phyloP scores from a whole-genome alignment of 2,329 filamentous ascomycete species.

The Rutstroemia sp. region DNA sequence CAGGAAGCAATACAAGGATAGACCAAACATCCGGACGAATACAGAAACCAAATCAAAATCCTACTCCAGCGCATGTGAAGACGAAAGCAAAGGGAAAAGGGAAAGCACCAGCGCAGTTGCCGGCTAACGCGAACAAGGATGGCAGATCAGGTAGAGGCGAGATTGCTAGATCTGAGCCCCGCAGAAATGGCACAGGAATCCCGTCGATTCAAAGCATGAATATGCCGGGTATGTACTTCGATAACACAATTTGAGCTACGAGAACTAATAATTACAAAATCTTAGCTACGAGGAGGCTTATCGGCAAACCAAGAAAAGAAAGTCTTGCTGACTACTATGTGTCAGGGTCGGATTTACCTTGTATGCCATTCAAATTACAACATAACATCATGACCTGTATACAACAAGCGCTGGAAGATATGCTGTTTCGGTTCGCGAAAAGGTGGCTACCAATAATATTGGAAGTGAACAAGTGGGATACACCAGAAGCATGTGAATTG shows the following conservation, averaged over 20 bases:
- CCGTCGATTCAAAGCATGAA: background rate
- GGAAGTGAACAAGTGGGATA: constrained; percentile 10
- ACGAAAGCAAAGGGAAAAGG: background rate
- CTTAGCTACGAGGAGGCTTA: background rate
- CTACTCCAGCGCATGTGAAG: background rate
- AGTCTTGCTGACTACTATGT: background rate
- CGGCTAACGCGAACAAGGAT: background rate
- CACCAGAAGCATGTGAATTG: constrained; percentile 14
- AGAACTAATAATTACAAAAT: background rate
- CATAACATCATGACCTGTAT: constrained; percentile 11
- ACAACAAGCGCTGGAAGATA: constrained; percentile 14
- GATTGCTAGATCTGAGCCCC: background rate
- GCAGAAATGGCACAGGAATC: background rate
- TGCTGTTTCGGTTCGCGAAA: constrained; percentile 13
- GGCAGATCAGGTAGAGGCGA: background rate
- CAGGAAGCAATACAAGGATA: background rate
- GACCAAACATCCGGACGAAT: background rate
- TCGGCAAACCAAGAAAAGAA: background rate
- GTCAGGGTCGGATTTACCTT: background rate
- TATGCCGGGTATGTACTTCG: background rate
- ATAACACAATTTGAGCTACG: too few relatives aligned
- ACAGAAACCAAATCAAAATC: background rate
- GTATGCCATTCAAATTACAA: constrained; percentile 13
- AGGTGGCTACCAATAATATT: constrained; percentile 14
- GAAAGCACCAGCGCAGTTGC: background rate